Evolutionary conservation across 768 basidiomycete species (phyloP).

Genomic region (Russula olivacea): DNA sequence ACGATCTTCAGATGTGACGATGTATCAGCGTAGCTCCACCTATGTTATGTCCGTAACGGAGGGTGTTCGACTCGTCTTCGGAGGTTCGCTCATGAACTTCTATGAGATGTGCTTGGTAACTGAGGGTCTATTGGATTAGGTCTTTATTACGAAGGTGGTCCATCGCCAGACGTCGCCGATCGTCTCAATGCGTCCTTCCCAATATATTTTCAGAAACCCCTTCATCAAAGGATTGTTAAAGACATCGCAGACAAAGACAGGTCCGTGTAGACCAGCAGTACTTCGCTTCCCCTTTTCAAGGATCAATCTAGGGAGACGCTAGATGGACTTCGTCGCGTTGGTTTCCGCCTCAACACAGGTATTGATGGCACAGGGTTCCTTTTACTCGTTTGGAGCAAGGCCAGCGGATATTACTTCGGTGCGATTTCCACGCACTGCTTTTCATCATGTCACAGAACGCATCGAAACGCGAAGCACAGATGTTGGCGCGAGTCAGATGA

Average conservation of each 20-base stretch:
- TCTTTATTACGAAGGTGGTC: constrained; percentile 21
- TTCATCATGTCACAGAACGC: neutral
- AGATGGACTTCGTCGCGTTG: constrained; percentile 47
- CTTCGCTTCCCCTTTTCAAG: neutral
- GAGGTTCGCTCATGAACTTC: constrained; percentile 3
- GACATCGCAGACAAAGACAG: constrained; percentile 51
- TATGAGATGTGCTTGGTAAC: neutral
- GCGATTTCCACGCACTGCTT: constrained; percentile 12
- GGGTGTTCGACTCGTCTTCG: constrained; percentile 22
- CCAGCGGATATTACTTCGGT: constrained; percentile 67
- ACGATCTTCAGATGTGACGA: constrained; percentile 24
- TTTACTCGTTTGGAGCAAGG: constrained; percentile 40
- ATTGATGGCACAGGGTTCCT: constrained; percentile 46
- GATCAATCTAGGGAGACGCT: constrained; percentile 38
- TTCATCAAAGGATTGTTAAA: constrained; percentile 36
- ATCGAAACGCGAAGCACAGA: constrained; percentile 28
- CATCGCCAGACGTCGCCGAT: constrained; percentile 46
- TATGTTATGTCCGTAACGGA: constrained; percentile 33
- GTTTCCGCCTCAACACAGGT: constrained; percentile 50
- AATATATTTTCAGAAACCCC: constrained; percentile 19
- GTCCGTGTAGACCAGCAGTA: constrained; percentile 20
- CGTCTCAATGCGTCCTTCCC: constrained; percentile 43
- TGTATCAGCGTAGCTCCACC: constrained; percentile 34
- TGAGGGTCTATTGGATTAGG: constrained; percentile 2
- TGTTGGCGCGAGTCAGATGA: constrained; percentile 38